Base-by-base conservation (phyloP, 192 early-diverging fungal genomes). In the Umbelopsis isabellina region DNA sequence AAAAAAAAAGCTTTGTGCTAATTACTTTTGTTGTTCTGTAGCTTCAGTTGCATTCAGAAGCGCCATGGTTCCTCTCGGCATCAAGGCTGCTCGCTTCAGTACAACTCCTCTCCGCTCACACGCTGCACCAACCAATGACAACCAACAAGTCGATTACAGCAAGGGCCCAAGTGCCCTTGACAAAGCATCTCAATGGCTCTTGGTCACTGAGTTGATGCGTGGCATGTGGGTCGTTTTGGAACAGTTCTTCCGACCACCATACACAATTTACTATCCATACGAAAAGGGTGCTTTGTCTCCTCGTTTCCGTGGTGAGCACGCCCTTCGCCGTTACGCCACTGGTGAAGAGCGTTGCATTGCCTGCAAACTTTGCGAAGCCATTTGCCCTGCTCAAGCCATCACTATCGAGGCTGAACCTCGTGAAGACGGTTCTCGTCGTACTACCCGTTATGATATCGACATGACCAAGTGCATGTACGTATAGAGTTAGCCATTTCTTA, bases 261-360 rank as follows among this genome's bases (percentile, higher is more conserved):
- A 96, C 80, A 98, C 97, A 16, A 91, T 98, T 71, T 92, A 92
- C 83, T 98, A 98, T 77, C 97, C 97, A 23, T 90, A 86, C 70
- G 97, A 98, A 78, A 98, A 98, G 87, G 97, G 95, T 7, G 90
- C 94, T 16, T 72, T 98, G 51, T 91, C 89, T 53, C 94, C 97
- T 46, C 83, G 97, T 58, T 98, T 98, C 90, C 88, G 97, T 64
- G 97, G 97, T 22, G 97, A 98, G 84, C 97, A 98, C 79, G 95
- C 97, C 15, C 78, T 98, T 64, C 87, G 97, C 71, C 85, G 97
- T 70, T 98, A 98, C 76, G 94, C 95, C 50, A 93, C 93, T 25
- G 96, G 97, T 55, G 97, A 98, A 76, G 97, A 98, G 83, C 92
- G 97, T 49, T 98, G 95, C 77, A 98, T 98, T 89, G 94, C 97